phyloP scores from a whole-genome alignment of 371 early-diverging fungal species.

The Apophysomyces ossiformis region DNA sequence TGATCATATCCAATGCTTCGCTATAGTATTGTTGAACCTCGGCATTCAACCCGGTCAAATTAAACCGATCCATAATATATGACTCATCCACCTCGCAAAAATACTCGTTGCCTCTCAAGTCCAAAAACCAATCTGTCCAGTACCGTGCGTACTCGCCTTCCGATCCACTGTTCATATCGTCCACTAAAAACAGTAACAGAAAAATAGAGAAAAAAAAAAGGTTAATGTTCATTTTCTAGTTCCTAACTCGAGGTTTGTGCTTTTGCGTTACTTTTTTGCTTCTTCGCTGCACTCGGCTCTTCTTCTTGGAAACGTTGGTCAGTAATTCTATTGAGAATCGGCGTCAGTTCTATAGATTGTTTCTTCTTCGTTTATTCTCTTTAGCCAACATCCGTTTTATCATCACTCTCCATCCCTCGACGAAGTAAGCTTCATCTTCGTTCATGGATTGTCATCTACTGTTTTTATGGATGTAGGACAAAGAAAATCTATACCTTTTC shows the following conservation, averaged over 20 bases:
- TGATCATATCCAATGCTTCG: slow-evolving; percentile 92
- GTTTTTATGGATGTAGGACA: background rate
- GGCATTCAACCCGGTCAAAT: slow-evolving; percentile 88
- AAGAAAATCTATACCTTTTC: background rate
- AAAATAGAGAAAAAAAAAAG: background rate
- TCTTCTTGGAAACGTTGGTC: slow-evolving; percentile 11
- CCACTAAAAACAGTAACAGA: slow-evolving; percentile 37
- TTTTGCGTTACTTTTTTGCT: slow-evolving; percentile 3
- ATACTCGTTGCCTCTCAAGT: slow-evolving; percentile 87
- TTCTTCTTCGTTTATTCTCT: background rate
- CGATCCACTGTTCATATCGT: slow-evolving; percentile 67
- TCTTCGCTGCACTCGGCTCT: slow-evolving; percentile 9
- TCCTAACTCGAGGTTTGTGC: background rate
- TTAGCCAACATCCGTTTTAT: background rate
- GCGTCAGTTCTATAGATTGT: background rate
- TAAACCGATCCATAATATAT: slow-evolving; percentile 95
- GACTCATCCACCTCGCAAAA: slow-evolving; percentile 96
- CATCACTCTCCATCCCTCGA: background rate
- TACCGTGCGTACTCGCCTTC: slow-evolving; percentile 73
- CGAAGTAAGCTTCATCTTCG: background rate
- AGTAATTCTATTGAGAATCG: background rate
- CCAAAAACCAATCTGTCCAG: slow-evolving; percentile 87
- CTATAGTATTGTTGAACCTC: slow-evolving; percentile 80
- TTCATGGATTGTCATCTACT: background rate
- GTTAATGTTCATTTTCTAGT: background rate